phyloP scores from a whole-genome alignment of 1,139 yeast species.

The Wickerhamomyces sp. region DNA sequence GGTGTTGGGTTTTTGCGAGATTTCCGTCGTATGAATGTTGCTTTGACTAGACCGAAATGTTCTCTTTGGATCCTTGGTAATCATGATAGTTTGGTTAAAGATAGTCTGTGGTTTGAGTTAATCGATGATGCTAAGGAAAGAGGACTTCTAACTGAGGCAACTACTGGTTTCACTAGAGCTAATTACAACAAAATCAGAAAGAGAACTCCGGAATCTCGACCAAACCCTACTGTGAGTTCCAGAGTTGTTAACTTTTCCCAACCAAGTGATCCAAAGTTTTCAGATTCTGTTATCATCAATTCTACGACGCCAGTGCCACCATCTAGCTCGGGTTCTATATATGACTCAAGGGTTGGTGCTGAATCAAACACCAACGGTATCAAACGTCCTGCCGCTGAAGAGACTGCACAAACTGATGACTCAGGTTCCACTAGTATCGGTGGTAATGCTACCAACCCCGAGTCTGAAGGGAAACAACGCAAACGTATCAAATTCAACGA shows the following conservation, averaged over 20 bases:
- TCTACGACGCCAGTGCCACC: no score
- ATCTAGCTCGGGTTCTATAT: no score
- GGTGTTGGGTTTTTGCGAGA: constrained; percentile 88
- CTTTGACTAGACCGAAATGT: constrained; percentile 86
- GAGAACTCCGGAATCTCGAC: background rate
- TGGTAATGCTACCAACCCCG: no score
- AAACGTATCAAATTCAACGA: no score
- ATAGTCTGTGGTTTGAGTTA: constrained; percentile 66
- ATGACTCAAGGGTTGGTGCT: no score
- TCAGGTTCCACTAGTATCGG: background rate
- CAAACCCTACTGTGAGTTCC: background rate
- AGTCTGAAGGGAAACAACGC: no score
- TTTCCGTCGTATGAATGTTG: constrained; percentile 92
- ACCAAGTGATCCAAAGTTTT: no score
- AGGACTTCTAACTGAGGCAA: constrained; percentile 28
- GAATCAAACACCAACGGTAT: no score
- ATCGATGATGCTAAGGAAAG: constrained; percentile 59
- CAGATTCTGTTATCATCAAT: no score
- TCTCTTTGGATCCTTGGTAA: constrained; percentile 93
- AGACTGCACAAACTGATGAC: background rate
- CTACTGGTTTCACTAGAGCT: constrained; percentile 29
- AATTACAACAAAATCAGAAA: no score
- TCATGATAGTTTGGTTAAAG: constrained; percentile 52
- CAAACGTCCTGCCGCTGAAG: background rate
- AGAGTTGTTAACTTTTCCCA: no score